phyloP scores from a whole-genome alignment of 306 rosid species.

The Fragaria vesca region DNA sequence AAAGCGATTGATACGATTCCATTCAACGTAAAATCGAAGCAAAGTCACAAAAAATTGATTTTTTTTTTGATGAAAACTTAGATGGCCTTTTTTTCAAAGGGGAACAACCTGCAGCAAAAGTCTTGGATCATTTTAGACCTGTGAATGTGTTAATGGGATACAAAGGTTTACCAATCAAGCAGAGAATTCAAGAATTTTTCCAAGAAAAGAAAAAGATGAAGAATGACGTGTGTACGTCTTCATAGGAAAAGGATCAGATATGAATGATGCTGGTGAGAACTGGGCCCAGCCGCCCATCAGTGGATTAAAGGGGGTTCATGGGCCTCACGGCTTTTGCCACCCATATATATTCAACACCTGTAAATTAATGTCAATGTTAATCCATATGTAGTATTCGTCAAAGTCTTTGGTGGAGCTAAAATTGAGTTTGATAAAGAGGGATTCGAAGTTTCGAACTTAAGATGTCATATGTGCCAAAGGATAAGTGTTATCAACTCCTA shows the following conservation, averaged over 20 bases:
- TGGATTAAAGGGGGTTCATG: not conserved
- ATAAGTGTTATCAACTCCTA: not conserved
- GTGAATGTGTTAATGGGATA: no score
- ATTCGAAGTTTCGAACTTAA: not conserved
- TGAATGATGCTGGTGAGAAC: not conserved
- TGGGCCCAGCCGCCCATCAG: conserved; percentile 9
- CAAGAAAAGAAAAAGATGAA: conserved; percentile 7
- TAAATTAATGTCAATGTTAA: not conserved
- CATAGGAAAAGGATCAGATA: not conserved
- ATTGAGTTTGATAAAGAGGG: no score
- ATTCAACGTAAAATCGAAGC: conserved; percentile 7
- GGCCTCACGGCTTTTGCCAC: not conserved
- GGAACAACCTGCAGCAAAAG: not conserved
- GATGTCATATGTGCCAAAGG: no score
- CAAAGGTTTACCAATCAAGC: not conserved
- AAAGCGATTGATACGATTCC: conserved; percentile 22
- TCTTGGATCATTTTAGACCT: conserved; percentile 13
- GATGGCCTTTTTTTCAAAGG: not conserved
- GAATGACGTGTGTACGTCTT: conserved; percentile 1
- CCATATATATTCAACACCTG: not conserved
- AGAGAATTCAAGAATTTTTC: not conserved
- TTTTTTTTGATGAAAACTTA: not conserved
- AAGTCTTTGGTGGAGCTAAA: not conserved
- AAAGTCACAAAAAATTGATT: conserved; percentile 8
- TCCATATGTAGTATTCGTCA: no score